Conservation (phyloP, 176 grass and related monocot genomes). For the Oryza meridionalis region DNA sequence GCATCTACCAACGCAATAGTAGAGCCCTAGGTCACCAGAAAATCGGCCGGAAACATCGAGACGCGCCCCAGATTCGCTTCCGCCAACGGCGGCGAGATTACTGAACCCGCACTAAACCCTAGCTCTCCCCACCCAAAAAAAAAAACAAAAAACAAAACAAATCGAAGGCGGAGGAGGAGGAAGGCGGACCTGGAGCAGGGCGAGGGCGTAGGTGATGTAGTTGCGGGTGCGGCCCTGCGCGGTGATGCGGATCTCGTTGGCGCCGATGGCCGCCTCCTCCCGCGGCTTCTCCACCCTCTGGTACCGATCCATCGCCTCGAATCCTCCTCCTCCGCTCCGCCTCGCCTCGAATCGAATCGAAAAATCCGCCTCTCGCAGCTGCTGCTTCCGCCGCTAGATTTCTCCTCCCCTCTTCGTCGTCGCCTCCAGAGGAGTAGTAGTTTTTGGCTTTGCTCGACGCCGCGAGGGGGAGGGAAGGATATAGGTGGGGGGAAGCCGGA, state of each 20-base stretch:
- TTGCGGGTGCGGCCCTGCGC: conserved; percentile 65
- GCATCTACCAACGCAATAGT: not conserved
- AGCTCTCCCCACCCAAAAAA: not conserved
- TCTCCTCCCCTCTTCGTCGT: not conserved
- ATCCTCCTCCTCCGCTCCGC: no score
- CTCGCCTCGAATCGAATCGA: not conserved
- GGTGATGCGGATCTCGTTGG: conserved; percentile 77
- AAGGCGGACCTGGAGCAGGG: conserved; percentile 53
- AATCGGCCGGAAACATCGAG: not conserved
- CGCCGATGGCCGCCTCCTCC: conserved; percentile 54
- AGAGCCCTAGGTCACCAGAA: not conserved
- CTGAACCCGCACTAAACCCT: conserved; percentile 34
- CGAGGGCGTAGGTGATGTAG: conserved; percentile 73
- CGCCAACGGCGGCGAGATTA: not conserved
- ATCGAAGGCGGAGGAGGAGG: not conserved
- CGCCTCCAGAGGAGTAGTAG: conserved; percentile 1
- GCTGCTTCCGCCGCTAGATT: not conserved
- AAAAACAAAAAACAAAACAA: not conserved
- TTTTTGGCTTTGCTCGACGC: no score
- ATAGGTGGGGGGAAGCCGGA: not conserved
- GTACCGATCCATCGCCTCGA: conserved; percentile 59
- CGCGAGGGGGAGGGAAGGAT: not conserved
- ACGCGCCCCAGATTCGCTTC: not conserved
- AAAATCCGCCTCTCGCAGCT: not conserved
- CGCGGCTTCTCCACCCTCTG: conserved; percentile 72